Conservation (phyloP, 768 basidiomycete genomes). For the Lactarius tabidus region DNA sequence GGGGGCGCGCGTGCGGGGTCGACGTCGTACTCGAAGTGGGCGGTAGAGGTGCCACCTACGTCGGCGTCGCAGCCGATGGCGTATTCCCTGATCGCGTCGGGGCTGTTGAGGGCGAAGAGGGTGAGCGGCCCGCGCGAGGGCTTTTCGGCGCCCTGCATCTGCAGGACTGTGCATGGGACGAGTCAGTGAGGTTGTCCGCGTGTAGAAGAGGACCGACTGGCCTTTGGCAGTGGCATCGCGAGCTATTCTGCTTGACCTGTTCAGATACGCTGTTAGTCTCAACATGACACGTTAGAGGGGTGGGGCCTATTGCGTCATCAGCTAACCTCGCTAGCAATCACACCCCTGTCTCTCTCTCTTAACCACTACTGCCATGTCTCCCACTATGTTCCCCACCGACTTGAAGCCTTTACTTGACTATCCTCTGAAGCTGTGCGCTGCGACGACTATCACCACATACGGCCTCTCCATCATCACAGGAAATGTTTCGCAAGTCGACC, state of each 20-base stretch:
- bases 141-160: constrained; percentile 72
- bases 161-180: constrained; percentile 53
- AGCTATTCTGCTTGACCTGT: constrained; percentile 38
- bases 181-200: background rate
- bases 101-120: constrained; percentile 61
- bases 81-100: constrained; percentile 54
- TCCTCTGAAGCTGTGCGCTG: constrained; percentile 60
- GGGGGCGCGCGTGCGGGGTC: constrained; percentile 42
- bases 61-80: constrained; percentile 85
- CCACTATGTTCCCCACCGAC: background rate
- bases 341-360: background rate
- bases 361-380: background rate
- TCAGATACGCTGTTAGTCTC: constrained; percentile 33
- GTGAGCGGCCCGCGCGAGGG: constrained; percentile 59
- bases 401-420: constrained; percentile 34
- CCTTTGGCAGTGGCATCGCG: constrained; percentile 35
- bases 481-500: constrained; percentile 87
- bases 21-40: constrained; percentile 67
- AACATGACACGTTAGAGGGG: constrained; percentile 27
- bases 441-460: constrained; percentile 47
- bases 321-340: no score
- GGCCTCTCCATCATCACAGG: constrained; percentile 61
- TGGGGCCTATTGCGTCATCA: background rate
- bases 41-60: constrained; percentile 79
- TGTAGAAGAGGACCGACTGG: background rate